A percentile compares a stretch with the other conserved stretches of the same genome.
Evolutionary conservation across 2,329 filamentous ascomycete species (phyloP).

Genomic region (Calycina herbarum): DNA sequence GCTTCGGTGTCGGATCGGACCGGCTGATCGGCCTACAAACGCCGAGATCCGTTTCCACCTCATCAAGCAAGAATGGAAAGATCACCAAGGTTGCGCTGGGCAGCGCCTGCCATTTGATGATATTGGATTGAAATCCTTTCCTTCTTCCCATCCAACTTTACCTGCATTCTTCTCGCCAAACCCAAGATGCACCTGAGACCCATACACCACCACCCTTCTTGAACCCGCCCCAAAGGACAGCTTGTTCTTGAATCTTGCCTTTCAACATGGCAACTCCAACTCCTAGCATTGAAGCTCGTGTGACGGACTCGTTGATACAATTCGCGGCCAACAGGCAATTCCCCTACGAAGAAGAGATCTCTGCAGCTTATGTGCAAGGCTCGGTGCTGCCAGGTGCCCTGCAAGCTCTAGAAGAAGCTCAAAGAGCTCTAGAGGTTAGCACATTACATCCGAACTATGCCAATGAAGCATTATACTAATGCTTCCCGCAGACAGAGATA

Average conservation of each 20-base stretch:
- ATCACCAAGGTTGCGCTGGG: background rate
- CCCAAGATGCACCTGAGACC: background rate
- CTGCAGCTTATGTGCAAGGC: slow-evolving; percentile 28
- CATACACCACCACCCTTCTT: background rate
- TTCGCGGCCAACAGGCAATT: slow-evolving; percentile 54
- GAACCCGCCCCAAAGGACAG: background rate
- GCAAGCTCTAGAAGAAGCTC: slow-evolving; percentile 44
- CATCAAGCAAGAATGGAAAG: background rate
- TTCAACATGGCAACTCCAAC: slow-evolving; percentile 32
- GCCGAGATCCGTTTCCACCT: background rate
- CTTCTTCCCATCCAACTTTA: background rate
- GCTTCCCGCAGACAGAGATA: slow-evolving; percentile 55
- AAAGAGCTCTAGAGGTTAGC: slow-evolving; percentile 47
- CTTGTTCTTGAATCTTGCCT: background rate
- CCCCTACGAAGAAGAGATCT: slow-evolving; percentile 48
- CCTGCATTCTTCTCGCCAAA: background rate
- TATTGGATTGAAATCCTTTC: background rate
- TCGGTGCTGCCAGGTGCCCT: slow-evolving; percentile 45
- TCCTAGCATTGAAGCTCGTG: slow-evolving; percentile 18
- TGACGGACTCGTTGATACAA: slow-evolving; percentile 63
- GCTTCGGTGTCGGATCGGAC: background rate
- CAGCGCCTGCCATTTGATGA: background rate
- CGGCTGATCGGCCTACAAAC: background rate
- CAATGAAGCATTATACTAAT: slow-evolving; percentile 15
- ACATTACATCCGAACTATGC: background rate